Base-by-base conservation (phyloP, 1,284 basidiomycete genomes). In the Trametes sp. region DNA sequence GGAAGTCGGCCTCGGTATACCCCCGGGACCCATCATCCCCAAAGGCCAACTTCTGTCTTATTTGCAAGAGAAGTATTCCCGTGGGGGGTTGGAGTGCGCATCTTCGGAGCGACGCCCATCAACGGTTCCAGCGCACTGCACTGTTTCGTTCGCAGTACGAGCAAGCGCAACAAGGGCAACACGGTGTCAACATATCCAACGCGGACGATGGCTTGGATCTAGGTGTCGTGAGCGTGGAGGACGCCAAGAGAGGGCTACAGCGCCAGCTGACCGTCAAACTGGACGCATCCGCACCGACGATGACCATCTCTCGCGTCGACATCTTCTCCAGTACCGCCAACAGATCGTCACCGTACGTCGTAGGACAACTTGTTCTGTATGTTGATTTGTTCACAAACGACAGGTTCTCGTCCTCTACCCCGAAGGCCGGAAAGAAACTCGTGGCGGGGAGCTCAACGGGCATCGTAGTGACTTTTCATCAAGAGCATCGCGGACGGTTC, bases 401-500 rank as follows among this genome's bases (percentile, higher is more conserved):
- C 21, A 46, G 44, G 24, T 46, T 46, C 29, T 31, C 48, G 31
- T 26, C 48, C 14, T n/a, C 48, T n/a, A 13, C 29, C 6, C 11
- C 29, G 8, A 49, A 16, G 48, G 2, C 21, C 9, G 44, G 44
- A 24, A 24, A 28, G 13, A 24, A 10, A 16, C 44, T 46, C 11
- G 21, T 23, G 4, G 23, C 55, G 4, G 28, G 26, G 6, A 4
- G 26, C 7, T 36, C 48, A 13, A 24, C 8, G 1, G 10, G 2
- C 13, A n/a, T 86, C 14, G 57, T 55, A 0, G 57, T 86, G 35
- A 72, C 59, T 0, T 77, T 85, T 41, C 69, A 65, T 7, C 77
- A 81, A 26, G 35, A 52, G 0, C 66, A 80, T 51, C 76, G 78
- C 26, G 88, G 88, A 5, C 77, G 82, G 0, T 85, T 79, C 62